Evolutionary conservation across 257 asterid species (phyloP).

Genomic region (Salvia hispanica): DNA sequence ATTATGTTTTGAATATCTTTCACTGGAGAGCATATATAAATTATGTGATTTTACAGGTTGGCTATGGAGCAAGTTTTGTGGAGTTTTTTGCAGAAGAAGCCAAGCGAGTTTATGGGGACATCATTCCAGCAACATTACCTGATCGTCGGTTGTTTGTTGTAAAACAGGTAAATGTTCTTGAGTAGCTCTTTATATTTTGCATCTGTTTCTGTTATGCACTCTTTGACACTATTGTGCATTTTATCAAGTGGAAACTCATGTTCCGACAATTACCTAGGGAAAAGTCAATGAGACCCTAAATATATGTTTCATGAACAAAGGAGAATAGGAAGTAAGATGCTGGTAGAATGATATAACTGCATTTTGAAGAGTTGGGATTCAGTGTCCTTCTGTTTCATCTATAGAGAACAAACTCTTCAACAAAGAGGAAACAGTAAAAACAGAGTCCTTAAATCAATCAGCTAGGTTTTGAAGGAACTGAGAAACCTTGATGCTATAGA

Average conservation of each 20-base stretch:
- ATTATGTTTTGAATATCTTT: neutral
- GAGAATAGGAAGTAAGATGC: neutral
- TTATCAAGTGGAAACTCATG: neutral
- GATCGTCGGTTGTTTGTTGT: conserved; percentile 93
- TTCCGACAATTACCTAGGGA: neutral
- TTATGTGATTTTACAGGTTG: conserved; percentile 57
- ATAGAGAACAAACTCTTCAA: neutral
- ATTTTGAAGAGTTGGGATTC: neutral
- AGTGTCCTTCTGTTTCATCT: conserved; percentile 19
- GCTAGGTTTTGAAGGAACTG: too few relatives aligned
- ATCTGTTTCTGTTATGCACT: conserved; percentile 8
- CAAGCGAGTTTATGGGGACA: conserved; percentile 91
- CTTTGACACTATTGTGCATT: conserved; percentile 4
- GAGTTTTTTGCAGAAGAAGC: conserved; percentile 98
- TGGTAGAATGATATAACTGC: conserved; percentile 3
- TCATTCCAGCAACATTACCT: conserved; percentile 83
- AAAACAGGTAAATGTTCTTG: conserved; percentile 63
- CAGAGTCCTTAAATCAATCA: neutral
- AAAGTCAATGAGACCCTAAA: conserved; percentile 3
- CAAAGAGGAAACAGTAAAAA: neutral
- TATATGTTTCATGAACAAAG: conserved; percentile 10
- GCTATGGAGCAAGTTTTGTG: conserved; percentile 84
- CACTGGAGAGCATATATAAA: conserved; percentile 18
- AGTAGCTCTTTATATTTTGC: neutral
- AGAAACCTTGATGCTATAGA: neutral